Evolutionary conservation across 2,329 filamentous ascomycete genomes (phyloP), one percentile per base, ranked within the genome.

Genomic region (Phoma herbarum): DNA sequence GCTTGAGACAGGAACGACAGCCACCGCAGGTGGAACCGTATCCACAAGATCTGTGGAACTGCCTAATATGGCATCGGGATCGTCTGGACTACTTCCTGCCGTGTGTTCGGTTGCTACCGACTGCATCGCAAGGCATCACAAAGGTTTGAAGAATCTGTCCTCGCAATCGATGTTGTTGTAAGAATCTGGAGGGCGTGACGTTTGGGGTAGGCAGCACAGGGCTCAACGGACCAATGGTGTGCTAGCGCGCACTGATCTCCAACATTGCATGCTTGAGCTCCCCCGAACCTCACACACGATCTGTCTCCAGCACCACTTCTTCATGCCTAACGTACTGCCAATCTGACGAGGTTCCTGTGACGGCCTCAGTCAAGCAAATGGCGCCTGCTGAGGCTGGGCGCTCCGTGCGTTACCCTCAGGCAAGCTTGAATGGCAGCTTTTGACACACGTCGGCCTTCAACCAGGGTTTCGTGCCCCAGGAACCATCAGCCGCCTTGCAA

Each of bases 381-480:
- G 70, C 68, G 64, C 64, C 60, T 73, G 63, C 61, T 55, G 35
- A 62, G 61, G 56, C 57, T 67, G 59, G 56, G 67, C 55, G 68
- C 61, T 59, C 72, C 59, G 69, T 75, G 70, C 70, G 57, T 56
- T 52, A 46, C 60, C 65, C 63, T 65, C 63, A 64, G 63, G 62
- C 63, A 65, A 63, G 66, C 70, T 57, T 66, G 62, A 67, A 64
- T 56, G 61, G 67, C 63, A 49, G 64, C 63, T 67, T 65, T 65
- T 78, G 76, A 77, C 75, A 78, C 76, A 69, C 64, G 64, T 64
- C 63, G 69, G 69, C 75, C 75, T 71, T 77, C 75, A 77, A 74
- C 68, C 64, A 67, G 58, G 64, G 76, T 78, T 78, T 78, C 76
- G 77, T 73, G 73, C 70, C 71, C 68, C 64, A 73, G 69, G 70